These are phyloP conservation scores for Fusarium miscanthi DNA, from an alignment of 2,329 filamentous ascomycete species.

Conservation along the genomic window DNA sequence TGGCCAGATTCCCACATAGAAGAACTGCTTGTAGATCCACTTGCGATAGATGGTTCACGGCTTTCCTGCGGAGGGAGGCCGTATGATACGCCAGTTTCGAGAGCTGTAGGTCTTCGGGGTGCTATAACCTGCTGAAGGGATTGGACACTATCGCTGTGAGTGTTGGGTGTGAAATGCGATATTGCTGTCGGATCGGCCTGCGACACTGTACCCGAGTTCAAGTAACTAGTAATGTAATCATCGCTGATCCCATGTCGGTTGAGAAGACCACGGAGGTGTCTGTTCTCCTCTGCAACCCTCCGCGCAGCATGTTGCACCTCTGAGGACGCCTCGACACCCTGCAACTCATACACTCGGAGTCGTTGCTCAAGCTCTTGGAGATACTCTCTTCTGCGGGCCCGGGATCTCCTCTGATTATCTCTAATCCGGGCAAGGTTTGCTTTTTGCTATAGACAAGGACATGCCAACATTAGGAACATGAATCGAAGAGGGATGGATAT, in stretches of 20 bases:
- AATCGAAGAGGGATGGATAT: constrained; percentile 12
- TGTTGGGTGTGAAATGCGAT: constrained; percentile 36
- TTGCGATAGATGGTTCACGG: constrained; percentile 49
- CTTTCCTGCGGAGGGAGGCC: constrained; percentile 47
- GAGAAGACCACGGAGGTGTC: constrained; percentile 69
- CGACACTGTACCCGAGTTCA: constrained; percentile 44
- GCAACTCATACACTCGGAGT: constrained; percentile 68
- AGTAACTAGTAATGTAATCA: constrained; percentile 60
- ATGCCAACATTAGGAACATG: constrained; percentile 30
- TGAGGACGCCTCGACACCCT: constrained; percentile 74
- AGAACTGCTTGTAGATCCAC: constrained; percentile 48
- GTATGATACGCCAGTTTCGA: constrained; percentile 45
- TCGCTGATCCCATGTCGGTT: constrained; percentile 67
- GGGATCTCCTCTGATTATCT: constrained; percentile 82
- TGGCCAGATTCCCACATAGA: constrained; percentile 50
- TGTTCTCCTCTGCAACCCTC: constrained; percentile 76
- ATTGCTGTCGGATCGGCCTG: constrained; percentile 37
- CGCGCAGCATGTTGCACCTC: constrained; percentile 78
- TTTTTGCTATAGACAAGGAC: constrained; percentile 48
- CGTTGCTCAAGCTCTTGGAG: constrained; percentile 75
- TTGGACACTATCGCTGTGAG: constrained; percentile 45
- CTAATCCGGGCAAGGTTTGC: constrained; percentile 68
- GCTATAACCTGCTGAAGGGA: constrained; percentile 53
- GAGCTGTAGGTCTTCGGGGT: constrained; percentile 49
- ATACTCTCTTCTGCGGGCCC: constrained; percentile 79